These are phyloP conservation scores for Yarrowia osloensis DNA, from an alignment of 805 yeast species.

Conservation along the genomic window DNA sequence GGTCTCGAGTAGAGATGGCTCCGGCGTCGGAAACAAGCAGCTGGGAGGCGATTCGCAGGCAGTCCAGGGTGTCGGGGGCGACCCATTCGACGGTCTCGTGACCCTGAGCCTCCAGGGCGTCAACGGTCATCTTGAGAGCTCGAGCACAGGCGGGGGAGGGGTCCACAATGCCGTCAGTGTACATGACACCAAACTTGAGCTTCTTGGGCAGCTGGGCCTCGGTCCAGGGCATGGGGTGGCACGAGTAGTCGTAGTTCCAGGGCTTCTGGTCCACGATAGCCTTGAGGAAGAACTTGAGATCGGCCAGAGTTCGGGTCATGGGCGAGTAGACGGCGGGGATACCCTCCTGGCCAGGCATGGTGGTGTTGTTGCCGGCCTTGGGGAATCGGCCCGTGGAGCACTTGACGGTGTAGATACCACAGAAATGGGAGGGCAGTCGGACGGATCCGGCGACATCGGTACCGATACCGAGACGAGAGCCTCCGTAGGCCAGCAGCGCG, in stretches of 20 bases:
- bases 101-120: conserved; percentile 49
- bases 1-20: conserved; percentile 37
- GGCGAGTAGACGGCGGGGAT: conserved; percentile 50
- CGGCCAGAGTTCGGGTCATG: conserved; percentile 52
- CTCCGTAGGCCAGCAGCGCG: conserved; percentile 51
- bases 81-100: conserved; percentile 50
- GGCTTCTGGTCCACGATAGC: conserved; percentile 53
- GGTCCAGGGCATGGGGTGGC: conserved; percentile 55
- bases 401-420: conserved; percentile 53
- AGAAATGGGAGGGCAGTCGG: conserved; percentile 56
- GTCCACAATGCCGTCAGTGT: conserved; percentile 51
- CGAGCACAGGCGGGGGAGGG: conserved; percentile 54
- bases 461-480: conserved; percentile 56
- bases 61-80: conserved; percentile 56
- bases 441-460: conserved; percentile 61
- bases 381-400: conserved; percentile 56
- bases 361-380: conserved; percentile 44
- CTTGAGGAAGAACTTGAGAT: conserved; percentile 53
- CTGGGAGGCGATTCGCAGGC: conserved; percentile 57
- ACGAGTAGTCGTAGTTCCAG: conserved; percentile 55
- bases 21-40: conserved; percentile 45
- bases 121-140: conserved; percentile 46
- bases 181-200: conserved; percentile 52
- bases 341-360: conserved; percentile 52
- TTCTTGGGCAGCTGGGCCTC: conserved; percentile 44